phyloP scores from a whole-genome alignment of 805 yeast species.

The Cyberlindnera maritima region DNA sequence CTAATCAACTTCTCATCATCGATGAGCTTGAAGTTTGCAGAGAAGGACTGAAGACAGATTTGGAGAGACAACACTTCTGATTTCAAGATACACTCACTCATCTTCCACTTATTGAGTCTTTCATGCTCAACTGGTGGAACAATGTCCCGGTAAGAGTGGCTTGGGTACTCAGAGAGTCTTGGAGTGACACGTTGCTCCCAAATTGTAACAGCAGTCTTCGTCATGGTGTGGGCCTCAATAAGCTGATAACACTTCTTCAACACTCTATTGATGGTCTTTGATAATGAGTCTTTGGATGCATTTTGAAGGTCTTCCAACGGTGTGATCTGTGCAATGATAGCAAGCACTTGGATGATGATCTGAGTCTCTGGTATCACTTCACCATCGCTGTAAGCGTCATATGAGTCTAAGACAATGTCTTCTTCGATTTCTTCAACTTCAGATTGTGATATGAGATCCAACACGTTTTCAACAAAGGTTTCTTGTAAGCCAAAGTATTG shows the following conservation, averaged over 20 bases:
- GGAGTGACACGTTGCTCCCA: slow-evolving; percentile 28
- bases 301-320: slow-evolving; percentile 6
- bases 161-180: slow-evolving; percentile 48
- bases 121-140: slow-evolving; percentile 20
- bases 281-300: slow-evolving; percentile 12
- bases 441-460: slow-evolving; percentile 21
- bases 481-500: slow-evolving; percentile 31
- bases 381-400: slow-evolving; percentile 58
- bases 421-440: slow-evolving; percentile 38
- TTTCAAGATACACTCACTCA: slow-evolving; percentile 55
- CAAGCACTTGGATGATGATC: slow-evolving; percentile 50
- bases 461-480: slow-evolving; percentile 35
- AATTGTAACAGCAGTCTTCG: slow-evolving; percentile 32
- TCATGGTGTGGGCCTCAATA: slow-evolving; percentile 45
- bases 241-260: slow-evolving; percentile 61
- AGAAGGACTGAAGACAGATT: slow-evolving; percentile 32
- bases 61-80: slow-evolving; percentile 54
- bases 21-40: slow-evolving; percentile 39
- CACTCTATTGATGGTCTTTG: slow-evolving; percentile 43
- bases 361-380: slow-evolving; percentile 59
- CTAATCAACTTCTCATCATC: slow-evolving; percentile 59
- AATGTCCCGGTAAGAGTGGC: slow-evolving; percentile 29
- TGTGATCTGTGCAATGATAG: slow-evolving; percentile 33
- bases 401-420: slow-evolving; percentile 49
- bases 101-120: slow-evolving; percentile 26